Evolutionary conservation across 345 rosid species (phyloP).

Genomic region (Moringa oleifera): DNA sequence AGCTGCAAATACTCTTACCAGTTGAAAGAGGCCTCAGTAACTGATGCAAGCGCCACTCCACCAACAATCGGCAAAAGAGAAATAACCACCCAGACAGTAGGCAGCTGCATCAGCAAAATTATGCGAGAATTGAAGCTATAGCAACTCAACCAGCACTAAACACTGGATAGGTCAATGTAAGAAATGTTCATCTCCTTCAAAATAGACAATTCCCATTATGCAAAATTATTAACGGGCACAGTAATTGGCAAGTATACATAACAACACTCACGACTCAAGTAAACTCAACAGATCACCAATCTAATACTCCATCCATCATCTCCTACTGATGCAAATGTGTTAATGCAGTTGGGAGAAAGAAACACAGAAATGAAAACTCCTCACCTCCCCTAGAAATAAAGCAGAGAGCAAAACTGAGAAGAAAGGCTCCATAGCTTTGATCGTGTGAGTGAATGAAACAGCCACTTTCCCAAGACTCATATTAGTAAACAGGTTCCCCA

Average conservation of each 20-base stretch:
- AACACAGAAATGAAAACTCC: conserved; percentile 1
- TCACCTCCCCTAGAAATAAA: conserved; percentile 92
- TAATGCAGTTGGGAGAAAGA: no score
- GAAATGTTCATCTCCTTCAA: not conserved
- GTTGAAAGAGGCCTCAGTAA: conserved; percentile 88
- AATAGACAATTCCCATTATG: not conserved
- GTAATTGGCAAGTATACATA: not conserved
- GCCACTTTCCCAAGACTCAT: conserved; percentile 99
- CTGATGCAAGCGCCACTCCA: conserved; percentile 94
- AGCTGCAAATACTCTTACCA: conserved; percentile 43
- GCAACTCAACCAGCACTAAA: not conserved
- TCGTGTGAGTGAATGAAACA: conserved; percentile 97
- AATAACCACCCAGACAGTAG: conserved; percentile 82
- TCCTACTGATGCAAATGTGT: not conserved
- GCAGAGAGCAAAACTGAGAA: conserved; percentile 93
- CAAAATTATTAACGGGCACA: not conserved
- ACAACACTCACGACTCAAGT: not conserved
- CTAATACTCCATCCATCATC: not conserved
- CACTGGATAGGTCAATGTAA: not conserved
- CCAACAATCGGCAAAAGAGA: conserved; percentile 91
- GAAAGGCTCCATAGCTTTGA: conserved; percentile 99
- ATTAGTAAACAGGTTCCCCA: conserved; percentile 92
- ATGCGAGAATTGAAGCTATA: conserved; percentile 2
- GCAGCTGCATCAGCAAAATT: conserved; percentile 39
- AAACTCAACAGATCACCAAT: not conserved